phyloP scores from a whole-genome alignment of 2,329 filamentous ascomycete species.

The Colletotrichum gigasporum region DNA sequence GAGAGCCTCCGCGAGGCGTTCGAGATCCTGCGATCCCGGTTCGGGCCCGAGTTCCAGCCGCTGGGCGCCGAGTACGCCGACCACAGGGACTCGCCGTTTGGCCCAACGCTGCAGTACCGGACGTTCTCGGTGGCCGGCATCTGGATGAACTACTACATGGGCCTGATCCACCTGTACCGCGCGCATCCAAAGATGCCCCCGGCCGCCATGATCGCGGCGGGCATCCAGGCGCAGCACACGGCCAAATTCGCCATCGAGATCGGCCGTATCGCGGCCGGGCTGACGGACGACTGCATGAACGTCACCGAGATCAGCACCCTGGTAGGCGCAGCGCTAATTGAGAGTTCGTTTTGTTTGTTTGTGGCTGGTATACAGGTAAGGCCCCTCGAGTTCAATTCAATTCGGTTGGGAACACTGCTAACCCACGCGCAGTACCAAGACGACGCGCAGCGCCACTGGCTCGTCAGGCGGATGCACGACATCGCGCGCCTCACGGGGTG shows the following conservation, averaged over 20 bases:
- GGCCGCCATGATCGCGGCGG: constrained; percentile 86
- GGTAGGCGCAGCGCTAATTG: constrained; percentile 83
- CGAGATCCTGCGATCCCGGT: constrained; percentile 68
- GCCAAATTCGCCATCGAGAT: constrained; percentile 76
- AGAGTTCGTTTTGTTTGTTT: constrained; percentile 84
- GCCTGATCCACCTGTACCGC: constrained; percentile 82
- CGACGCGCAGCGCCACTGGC: constrained; percentile 78
- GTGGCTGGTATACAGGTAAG: constrained; percentile 81
- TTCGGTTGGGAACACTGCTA: constrained; percentile 14
- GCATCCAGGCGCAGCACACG: constrained; percentile 78
- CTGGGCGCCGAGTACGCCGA: constrained; percentile 73
- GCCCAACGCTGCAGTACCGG: constrained; percentile 81
- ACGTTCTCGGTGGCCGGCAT: constrained; percentile 88
- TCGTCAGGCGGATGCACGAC: constrained; percentile 76
- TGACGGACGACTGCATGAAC: constrained; percentile 64
- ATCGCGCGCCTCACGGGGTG: constrained; percentile 86
- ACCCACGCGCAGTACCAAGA: constrained; percentile 70
- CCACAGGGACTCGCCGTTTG: constrained; percentile 78
- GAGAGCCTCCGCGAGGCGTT: constrained; percentile 78
- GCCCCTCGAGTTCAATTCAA: neutral
- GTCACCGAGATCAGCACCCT: constrained; percentile 75
- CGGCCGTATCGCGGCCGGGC: constrained; percentile 81
- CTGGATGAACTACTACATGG: constrained; percentile 89
- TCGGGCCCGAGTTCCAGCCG: constrained; percentile 81
- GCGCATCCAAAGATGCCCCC: constrained; percentile 92